Evolutionary conservation across 2,329 filamentous ascomycete species (phyloP), one percentile per base, ranked within the genome.

Genomic region (Nothophaeocryptopus gaeumannii): DNA sequence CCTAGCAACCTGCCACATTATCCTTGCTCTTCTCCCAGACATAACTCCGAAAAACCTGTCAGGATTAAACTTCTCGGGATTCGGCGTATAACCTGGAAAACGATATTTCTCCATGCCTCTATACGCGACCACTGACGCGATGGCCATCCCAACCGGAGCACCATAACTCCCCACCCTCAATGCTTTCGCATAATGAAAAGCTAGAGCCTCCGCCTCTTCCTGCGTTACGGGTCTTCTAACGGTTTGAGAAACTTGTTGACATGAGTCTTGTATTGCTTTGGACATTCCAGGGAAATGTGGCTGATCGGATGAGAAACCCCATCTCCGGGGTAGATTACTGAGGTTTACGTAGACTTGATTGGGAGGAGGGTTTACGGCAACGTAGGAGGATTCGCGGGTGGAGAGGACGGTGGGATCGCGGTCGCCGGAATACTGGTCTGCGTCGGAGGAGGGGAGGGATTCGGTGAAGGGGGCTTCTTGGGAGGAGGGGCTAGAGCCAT

Each of bases 181-280:
- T 5, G 65, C 62, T 36, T 70, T 65, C 15, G 70, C 68, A 26
- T 70, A 60, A 50, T 74, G 69, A 47, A 57, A 69, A 9, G 71
- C 68, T 10, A 76, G 58, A 0, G 72, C 71, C 43, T 74, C 70
- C 5, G 69, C 64, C 59, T 77, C 74, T 10, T 72, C 68, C 14
- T 67, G 62, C 5, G 63, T 64, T 10, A 75, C 42, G 1, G 67
- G 62, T 9, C 74, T 67, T 5, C 67, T 61, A 8, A 75, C 47
- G 10, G 69, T 60, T 29, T 62, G 34, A 33, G 55, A 50, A 2
- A 58, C 61, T 52, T 59, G 67, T 54, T 39, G 60, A 62, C 54
- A 63, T 60, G 43, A 49, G 10, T 62, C 42, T 15, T 63, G 58
- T 30, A 75, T 62, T 1, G 62, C 66, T 2, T 61, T 57, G 31